Base-by-base conservation (phyloP, 208 protist genomes). In the Porcisia hertigi region DNA sequence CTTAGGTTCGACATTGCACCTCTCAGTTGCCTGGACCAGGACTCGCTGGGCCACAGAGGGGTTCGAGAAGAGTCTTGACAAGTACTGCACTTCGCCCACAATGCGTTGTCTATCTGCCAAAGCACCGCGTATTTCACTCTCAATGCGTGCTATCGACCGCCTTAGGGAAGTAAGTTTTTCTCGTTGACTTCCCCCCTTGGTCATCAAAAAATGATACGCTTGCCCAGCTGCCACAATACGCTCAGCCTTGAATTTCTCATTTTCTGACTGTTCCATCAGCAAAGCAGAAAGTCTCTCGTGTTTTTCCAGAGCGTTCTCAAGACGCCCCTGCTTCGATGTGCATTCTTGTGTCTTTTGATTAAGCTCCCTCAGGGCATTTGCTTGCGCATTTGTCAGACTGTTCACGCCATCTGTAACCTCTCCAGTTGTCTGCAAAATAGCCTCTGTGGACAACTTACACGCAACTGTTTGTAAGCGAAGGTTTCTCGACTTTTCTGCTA, bases 71-170 rank as follows among this genome's bases (percentile, higher is more conserved):
- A 78, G 62, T 30, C 16, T 62, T 11, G 20, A 64, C 30, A 78
- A 53, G 53, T 78, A 72, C 2, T 62, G 49, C 36, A 72, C 34
- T 53, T 80, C 71, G 7, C 36, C 72, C 11, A 18, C 12, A 75
- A 58, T 53, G 3, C 54, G 34, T 76, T 76, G 49, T 11, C 49
- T 80, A 69, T 80, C 53, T 69, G 11, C 8, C n/a, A 36, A 34
- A 34, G 65, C 25, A 55, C 23, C 39, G 2, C 30, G 43, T 12
- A 58, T 30, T 14, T 59, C 45, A 45, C 47, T 70, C 60, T 62
- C 60, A 30, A 67, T 69, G 52, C 18, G 23, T 75, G 73, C 54
- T 20, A 70, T 36, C 52, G 53, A 55, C 18, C 60, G 16, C 59
- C 18, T 20, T 4, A 66, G 25, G 18, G 1, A 23, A 0, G 16